Percentiles rank a stretch among this genome's conserved stretches.
Evolutionary conservation across 1,284 basidiomycete genomes (phyloP).

Genomic region (Marasmius sp.): DNA sequence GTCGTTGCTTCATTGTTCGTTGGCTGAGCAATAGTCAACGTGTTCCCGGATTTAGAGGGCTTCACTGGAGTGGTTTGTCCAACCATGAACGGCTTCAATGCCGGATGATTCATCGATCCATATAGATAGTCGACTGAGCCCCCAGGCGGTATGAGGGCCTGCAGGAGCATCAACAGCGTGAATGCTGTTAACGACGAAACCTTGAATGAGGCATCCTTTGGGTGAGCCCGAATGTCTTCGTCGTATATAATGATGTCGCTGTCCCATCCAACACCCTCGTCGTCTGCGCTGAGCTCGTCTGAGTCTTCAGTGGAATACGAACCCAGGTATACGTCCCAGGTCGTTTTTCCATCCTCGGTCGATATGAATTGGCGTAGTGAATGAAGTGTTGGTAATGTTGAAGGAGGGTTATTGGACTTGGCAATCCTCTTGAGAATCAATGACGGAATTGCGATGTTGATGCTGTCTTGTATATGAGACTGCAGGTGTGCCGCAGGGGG

Average conservation of each 20-base stretch:
- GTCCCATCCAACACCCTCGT: constrained; percentile 54
- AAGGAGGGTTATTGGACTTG: constrained; percentile 54
- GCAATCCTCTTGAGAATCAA: constrained; percentile 83
- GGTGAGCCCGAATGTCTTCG: constrained; percentile 51
- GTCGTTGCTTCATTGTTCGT: background rate
- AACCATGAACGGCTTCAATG: background rate
- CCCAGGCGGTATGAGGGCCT: background rate
- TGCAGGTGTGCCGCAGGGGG: constrained; percentile 63
- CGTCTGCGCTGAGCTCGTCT: background rate
- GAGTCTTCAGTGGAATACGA: constrained; percentile 12
- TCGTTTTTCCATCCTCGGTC: constrained; percentile 64
- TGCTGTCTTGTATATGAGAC: constrained; percentile 63
- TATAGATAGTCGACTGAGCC: background rate
- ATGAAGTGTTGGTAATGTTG: constrained; percentile 56
- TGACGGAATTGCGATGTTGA: constrained; percentile 83
- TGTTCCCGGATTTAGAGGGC: background rate
- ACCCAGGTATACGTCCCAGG: constrained; percentile 64
- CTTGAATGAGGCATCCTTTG: background rate
- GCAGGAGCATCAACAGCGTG: background rate
- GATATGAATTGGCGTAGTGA: constrained; percentile 76
- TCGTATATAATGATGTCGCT: constrained; percentile 74
- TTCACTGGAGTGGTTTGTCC: background rate
- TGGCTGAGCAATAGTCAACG: background rate
- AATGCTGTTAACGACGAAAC: background rate
- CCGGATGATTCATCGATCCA: background rate